A percentile compares a stretch with the other conserved stretches of the same genome.
Conservation (phyloP, 176 grass and related monocot species). For the Avena atlantica region DNA sequence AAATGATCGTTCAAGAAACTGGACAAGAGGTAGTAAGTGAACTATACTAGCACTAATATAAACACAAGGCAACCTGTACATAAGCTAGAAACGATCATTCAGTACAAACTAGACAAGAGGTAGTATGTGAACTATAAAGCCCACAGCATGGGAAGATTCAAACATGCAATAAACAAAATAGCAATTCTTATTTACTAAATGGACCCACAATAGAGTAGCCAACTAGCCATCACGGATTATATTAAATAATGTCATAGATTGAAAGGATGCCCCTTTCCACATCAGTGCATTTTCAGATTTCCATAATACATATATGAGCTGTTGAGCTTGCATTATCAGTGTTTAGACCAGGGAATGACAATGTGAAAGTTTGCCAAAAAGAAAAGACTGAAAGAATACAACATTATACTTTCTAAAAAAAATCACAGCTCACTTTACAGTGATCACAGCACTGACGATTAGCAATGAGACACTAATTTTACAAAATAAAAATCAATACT, state of each 20-base stretch:
- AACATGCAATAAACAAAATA: slow-evolving; percentile 1
- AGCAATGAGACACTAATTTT: background rate
- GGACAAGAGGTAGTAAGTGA: slow-evolving; percentile 11
- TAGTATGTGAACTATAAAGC: background rate
- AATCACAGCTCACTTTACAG: background rate
- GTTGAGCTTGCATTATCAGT: background rate
- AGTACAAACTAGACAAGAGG: slow-evolving; percentile 23
- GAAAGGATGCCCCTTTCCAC: slow-evolving; percentile 21
- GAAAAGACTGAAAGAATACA: background rate
- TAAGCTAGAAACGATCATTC: slow-evolving; percentile 13
- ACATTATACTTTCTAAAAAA: slow-evolving; percentile 1
- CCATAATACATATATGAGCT: background rate
- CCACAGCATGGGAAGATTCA: background rate
- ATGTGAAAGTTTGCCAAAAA: background rate
- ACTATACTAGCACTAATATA: background rate
- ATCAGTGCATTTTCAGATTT: slow-evolving; percentile 13
- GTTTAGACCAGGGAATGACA: background rate
- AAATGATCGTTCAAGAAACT: background rate
- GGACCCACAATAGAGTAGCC: slow-evolving; percentile 6
- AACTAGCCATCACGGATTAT: background rate
- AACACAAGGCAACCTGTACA: background rate
- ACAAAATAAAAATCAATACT: slow-evolving; percentile 28
- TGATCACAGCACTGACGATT: background rate
- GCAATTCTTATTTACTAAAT: slow-evolving; percentile 22
- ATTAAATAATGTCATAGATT: background rate